Conservation (phyloP, 768 basidiomycete genomes). For the Lentinula detonsa region DNA sequence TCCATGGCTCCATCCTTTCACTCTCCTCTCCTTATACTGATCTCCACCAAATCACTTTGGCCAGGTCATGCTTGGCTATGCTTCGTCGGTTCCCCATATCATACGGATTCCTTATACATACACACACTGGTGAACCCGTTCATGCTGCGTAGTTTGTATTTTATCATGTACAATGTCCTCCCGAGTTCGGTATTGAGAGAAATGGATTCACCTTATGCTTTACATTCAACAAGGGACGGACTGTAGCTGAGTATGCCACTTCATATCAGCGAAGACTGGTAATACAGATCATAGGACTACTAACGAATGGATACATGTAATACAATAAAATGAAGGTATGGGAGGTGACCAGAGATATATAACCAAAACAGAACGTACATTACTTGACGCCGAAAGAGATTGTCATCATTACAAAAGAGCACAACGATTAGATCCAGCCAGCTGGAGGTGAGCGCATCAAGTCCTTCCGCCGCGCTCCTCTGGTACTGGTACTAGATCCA, state of each 20-base stretch:
- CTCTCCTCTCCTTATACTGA: not conserved
- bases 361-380: slow-evolving; percentile 9
- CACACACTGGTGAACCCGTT: slow-evolving; percentile 5
- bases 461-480: slow-evolving; percentile 12
- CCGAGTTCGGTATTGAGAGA: slow-evolving; percentile 9
- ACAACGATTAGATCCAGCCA: slow-evolving; percentile 40
- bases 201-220: not conserved
- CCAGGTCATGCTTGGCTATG: not conserved
- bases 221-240: not conserved
- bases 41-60: not conserved
- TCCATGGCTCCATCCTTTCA: not conserved
- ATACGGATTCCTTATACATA: slow-evolving; percentile 8
- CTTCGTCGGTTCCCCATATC: slow-evolving; percentile 7
- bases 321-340: not conserved
- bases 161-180: slow-evolving; percentile 14
- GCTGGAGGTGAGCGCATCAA: slow-evolving; percentile 27
- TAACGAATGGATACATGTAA: not conserved
- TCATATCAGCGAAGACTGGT: not conserved
- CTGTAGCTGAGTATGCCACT: not conserved
- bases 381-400: slow-evolving; percentile 14
- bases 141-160: slow-evolving; percentile 13
- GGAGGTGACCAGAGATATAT: not conserved
- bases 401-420: not conserved
- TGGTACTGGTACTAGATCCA: slow-evolving; percentile 20
- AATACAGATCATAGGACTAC: not conserved